Evolutionary conservation across 2,329 filamentous ascomycete species (phyloP), one percentile per base, ranked within the genome.

Genomic region (Monosporascus sp.): DNA sequence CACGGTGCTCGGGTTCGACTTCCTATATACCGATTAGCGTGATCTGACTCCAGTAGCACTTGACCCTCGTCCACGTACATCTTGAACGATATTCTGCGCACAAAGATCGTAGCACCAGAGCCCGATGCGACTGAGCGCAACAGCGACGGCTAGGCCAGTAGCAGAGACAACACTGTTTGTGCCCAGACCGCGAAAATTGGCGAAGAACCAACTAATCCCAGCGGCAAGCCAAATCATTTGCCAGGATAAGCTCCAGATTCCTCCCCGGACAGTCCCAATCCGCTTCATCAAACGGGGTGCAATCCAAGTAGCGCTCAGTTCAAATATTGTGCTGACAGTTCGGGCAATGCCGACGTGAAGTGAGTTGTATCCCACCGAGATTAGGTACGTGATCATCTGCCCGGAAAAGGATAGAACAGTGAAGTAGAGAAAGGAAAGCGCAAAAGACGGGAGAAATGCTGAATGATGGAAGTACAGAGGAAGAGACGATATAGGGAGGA

Each of bases 201-300:
- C 63, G 49, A 72, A 72, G 59, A 80, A 81, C 18, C 73, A 65
- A 2, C 63, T 59, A 3, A 76, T 66, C 0, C 74, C 80, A 0
- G 65, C 71, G 1, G 71, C 72, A 5, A 85, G 69, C 58, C 78
- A 83, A 3, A 72, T 52, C n/a, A 86, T 72, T 63, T 90, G 86
- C 80, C 84, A 88, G 51, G 79, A 84, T 9, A 86, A 64, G 56
- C 82, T 25, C 88, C 88, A 91, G 3, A 90, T 74, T 0, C 87
- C 88, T 0, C 80, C 76, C n/a, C 88, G 73, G 7, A 89, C 72
- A 1, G 77, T 70, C 0, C 84, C 82, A 39, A 86, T 77, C 39
- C 67, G 69, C 2, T 59, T 60, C 74, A 83, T 84, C 15, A 85
- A 63, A 51, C 71, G 68, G 0, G 84, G 84, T 0, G 78, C 81